A percentile compares a stretch with the other conserved stretches of the same genome.
These are phyloP conservation scores for Ophiostoma perfectum DNA, from an alignment of 2,329 filamentous ascomycete genomes.

Conservation along the genomic window DNA sequence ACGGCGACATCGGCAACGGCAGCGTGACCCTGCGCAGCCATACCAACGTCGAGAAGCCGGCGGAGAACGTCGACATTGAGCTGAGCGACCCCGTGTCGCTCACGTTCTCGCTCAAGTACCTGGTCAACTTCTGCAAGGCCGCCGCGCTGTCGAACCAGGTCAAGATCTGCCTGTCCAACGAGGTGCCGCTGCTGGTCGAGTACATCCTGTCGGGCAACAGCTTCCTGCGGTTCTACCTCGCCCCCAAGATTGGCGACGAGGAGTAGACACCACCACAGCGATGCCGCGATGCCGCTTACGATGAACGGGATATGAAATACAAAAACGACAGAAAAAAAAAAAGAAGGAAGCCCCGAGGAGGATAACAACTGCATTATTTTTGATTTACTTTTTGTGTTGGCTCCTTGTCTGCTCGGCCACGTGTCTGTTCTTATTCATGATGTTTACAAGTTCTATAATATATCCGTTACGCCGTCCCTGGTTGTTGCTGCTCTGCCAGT, in stretches of 20 bases:
- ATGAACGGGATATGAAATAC: constrained; percentile 5
- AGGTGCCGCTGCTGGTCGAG: constrained; percentile 93
- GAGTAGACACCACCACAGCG: constrained; percentile 30
- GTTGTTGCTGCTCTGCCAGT: not conserved
- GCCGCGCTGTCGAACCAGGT: constrained; percentile 74
- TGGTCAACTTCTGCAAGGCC: constrained; percentile 99
- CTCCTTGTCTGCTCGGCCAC: not conserved
- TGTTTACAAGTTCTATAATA: constrained; percentile 10
- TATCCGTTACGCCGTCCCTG: not conserved
- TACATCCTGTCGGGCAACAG: constrained; percentile 76
- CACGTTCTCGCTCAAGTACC: constrained; percentile 98
- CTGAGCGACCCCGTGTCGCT: constrained; percentile 87
- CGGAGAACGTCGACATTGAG: constrained; percentile 79
- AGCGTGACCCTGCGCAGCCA: constrained; percentile 86
- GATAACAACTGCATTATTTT: constrained; percentile 5
- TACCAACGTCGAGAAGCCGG: constrained; percentile 82
- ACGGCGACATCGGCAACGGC: constrained; percentile 92
- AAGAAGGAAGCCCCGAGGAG: not conserved
- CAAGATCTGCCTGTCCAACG: constrained; percentile 89
- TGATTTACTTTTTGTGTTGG: constrained; percentile 6
- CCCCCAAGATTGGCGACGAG: constrained; percentile 62
- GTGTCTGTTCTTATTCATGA: not conserved
- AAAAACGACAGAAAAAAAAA: not conserved
- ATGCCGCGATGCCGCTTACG: not conserved
- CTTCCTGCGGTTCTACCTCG: constrained; percentile 94